Evolutionary conservation across 768 basidiomycete species (phyloP).

Genomic region (Auriscalpium microsporum): DNA sequence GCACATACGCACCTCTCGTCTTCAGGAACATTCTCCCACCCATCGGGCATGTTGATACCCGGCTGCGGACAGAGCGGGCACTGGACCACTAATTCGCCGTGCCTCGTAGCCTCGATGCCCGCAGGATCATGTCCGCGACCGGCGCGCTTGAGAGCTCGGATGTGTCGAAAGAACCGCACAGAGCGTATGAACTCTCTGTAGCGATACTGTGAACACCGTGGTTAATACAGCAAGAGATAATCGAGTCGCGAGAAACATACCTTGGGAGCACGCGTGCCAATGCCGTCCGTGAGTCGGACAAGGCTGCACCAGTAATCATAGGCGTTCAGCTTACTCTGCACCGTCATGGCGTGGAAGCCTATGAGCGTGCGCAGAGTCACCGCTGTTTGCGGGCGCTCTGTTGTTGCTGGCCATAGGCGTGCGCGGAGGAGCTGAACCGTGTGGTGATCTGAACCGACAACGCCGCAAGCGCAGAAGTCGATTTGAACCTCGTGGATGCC

Average conservation of each 20-base stretch:
- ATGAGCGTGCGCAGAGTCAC: constrained; percentile 10
- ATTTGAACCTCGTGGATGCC: background rate
- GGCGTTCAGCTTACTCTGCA: constrained; percentile 6
- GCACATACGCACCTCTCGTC: constrained; percentile 10
- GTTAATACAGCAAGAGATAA: background rate
- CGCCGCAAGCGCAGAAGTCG: background rate
- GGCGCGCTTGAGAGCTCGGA: constrained; percentile 14
- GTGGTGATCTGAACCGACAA: background rate
- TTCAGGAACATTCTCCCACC: constrained; percentile 10
- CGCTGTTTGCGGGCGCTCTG: constrained; percentile 4
- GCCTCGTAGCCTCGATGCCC: constrained; percentile 3
- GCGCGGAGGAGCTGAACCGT: background rate
- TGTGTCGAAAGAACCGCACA: constrained; percentile 14
- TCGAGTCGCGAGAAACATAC: background rate
- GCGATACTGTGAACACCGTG: background rate
- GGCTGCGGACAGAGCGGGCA: constrained; percentile 21
- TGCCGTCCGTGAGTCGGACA: constrained; percentile 4
- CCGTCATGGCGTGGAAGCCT: constrained; percentile 1
- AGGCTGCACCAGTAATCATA: constrained; percentile 10
- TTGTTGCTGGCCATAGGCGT: constrained; percentile 13
- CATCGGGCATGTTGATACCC: constrained; percentile 11
- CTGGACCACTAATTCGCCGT: constrained; percentile 11
- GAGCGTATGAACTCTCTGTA: constrained; percentile 6
- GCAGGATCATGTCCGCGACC: constrained; percentile 16
- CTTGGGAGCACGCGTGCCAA: background rate